Conservation (phyloP, 2,329 filamentous ascomycete genomes). For the Xylariaceae sp. region DNA sequence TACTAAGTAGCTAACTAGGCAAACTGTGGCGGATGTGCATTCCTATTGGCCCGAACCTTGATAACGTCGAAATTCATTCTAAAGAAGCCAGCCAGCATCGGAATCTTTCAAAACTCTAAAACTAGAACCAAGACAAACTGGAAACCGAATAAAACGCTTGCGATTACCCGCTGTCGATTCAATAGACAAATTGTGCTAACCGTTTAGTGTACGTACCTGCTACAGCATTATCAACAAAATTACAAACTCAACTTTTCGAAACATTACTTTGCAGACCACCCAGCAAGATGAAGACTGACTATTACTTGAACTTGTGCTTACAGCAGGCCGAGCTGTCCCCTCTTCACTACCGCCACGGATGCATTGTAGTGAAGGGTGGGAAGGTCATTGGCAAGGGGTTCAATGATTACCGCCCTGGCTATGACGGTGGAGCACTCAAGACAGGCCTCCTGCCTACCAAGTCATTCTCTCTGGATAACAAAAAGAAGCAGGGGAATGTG, state of each 20-base stretch:
- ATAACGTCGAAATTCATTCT: too few relatives aligned
- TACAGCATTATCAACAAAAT: background rate
- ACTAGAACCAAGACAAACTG: too few relatives aligned
- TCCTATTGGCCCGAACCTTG: too few relatives aligned
- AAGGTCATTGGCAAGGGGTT: slow-evolving; percentile 56
- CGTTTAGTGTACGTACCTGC: too few relatives aligned
- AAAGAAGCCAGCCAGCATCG: too few relatives aligned
- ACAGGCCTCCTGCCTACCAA: slow-evolving; percentile 44
- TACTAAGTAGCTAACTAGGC: too few relatives aligned
- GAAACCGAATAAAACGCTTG: too few relatives aligned
- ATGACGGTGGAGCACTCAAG: slow-evolving; percentile 53
- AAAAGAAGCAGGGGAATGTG: slow-evolving; percentile 42
- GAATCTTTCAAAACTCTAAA: too few relatives aligned
- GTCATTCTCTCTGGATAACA: slow-evolving; percentile 40
- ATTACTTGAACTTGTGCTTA: slow-evolving; percentile 53
- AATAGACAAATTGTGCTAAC: too few relatives aligned
- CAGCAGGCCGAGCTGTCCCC: slow-evolving; percentile 53
- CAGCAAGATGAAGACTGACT: slow-evolving; percentile 41
- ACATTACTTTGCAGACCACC: background rate
- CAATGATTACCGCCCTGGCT: slow-evolving; percentile 54
- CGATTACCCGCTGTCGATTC: too few relatives aligned
- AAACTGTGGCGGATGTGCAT: too few relatives aligned
- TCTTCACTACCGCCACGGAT: slow-evolving; percentile 53
- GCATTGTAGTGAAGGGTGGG: slow-evolving; percentile 53
- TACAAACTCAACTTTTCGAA: background rate